A percentile compares a stretch with the other conserved stretches of the same genome.
These are phyloP conservation scores for Fusarium dimerum DNA, from an alignment of 2,329 filamentous ascomycete species.

Conservation along the genomic window DNA sequence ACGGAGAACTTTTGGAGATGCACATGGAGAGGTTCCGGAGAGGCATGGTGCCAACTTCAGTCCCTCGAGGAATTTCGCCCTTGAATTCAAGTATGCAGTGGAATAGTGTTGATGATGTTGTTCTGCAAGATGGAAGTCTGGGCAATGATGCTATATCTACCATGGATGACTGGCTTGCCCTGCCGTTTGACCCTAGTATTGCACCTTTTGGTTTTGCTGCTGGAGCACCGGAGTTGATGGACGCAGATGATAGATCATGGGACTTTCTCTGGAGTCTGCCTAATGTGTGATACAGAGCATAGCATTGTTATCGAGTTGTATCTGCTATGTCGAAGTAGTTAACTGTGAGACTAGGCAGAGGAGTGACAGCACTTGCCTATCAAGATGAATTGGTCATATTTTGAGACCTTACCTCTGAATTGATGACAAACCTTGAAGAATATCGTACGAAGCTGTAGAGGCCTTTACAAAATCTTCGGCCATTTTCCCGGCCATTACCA, in stretches of 20 bases:
- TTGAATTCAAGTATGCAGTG: background rate
- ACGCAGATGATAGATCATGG: slow-evolving; percentile 8
- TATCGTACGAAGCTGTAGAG: too few species aligned
- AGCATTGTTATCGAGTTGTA: too few species aligned
- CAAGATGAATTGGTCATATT: too few species aligned
- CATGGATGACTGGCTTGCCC: slow-evolving; percentile 6
- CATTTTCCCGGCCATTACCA: too few species aligned
- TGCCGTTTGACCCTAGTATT: slow-evolving; percentile 7
- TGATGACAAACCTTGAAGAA: too few species aligned
- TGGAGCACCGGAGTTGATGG: background rate
- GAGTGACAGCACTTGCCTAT: too few species aligned
- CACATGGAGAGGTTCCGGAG: slow-evolving; percentile 8
- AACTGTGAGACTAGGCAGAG: too few species aligned
- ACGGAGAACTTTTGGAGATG: slow-evolving; percentile 15
- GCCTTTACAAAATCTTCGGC: too few species aligned
- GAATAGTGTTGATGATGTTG: too few species aligned
- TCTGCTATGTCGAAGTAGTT: too few species aligned
- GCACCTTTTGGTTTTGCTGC: slow-evolving; percentile 9
- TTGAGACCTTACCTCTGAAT: too few species aligned
- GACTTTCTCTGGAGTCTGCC: slow-evolving; percentile 11
- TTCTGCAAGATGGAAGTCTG: background rate
- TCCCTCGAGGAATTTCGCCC: slow-evolving; percentile 5
- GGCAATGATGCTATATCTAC: background rate
- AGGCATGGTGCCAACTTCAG: slow-evolving; percentile 7
- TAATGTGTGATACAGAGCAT: background rate